Evolutionary conservation across 1,284 basidiomycete species (phyloP).

Genomic region (Sanghuangporus weigelae): DNA sequence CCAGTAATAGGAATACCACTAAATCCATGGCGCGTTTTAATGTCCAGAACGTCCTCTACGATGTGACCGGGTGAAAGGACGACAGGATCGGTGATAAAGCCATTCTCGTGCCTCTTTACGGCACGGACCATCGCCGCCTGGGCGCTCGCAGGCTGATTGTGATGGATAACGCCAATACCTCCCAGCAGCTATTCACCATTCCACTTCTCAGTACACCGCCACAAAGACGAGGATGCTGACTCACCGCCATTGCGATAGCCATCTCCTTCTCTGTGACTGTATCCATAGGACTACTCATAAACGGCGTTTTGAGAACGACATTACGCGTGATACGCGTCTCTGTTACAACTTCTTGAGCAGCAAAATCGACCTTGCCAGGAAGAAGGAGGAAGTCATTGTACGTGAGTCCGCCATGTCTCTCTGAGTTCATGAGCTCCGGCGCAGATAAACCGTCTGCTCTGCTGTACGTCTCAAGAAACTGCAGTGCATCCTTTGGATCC

Average conservation of each 20-base stretch:
- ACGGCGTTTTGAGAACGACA: conserved; percentile 91
- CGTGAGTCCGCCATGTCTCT: conserved; percentile 87
- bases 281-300: conserved; percentile 99
- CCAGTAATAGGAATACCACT: conserved; percentile 98
- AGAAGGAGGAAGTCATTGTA: conserved; percentile 94
- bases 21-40: conserved; percentile 92
- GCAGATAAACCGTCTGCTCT: conserved; percentile 85
- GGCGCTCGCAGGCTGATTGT: conserved; percentile 85
- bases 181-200: conserved; percentile 67
- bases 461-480: conserved; percentile 69
- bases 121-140: conserved; percentile 97
- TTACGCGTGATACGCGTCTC: conserved; percentile 90
- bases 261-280: conserved; percentile 97
- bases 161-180: conserved; percentile 98
- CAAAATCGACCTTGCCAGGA: conserved; percentile 97
- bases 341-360: conserved; percentile 75
- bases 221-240: conserved; percentile 27
- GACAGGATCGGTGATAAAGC: conserved; percentile 95
- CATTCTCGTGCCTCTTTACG: conserved; percentile 98
- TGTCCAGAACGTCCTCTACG: conserved; percentile 89
- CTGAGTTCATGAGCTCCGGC: conserved; percentile 87
- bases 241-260: conserved; percentile 92
- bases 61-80: conserved; percentile 75
- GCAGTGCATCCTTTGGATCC: conserved; percentile 62
- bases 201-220: conserved; percentile 19